These are phyloP conservation scores for Neohortaea acidophila DNA, from an alignment of 495 filamentous ascomycete genomes.

Conservation along the genomic window DNA sequence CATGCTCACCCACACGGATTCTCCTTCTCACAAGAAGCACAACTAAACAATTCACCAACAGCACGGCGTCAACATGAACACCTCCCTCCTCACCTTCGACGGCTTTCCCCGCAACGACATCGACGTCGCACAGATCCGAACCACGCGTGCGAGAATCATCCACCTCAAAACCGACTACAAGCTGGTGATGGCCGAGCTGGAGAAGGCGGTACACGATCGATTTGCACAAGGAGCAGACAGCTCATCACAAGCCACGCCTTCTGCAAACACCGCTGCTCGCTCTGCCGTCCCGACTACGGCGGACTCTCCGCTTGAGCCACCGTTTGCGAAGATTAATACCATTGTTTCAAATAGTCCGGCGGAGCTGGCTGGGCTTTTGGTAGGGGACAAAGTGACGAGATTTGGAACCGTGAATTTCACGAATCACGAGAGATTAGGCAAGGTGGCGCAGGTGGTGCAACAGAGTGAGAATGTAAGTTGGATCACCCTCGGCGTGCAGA, in stretches of 20 bases:
- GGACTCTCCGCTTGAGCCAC: conserved; percentile 35
- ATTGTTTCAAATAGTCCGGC: conserved; percentile 71
- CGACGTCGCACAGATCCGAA: conserved; percentile 91
- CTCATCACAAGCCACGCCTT: background rate
- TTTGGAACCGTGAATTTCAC: conserved; percentile 70
- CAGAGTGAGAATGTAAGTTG: conserved; percentile 77
- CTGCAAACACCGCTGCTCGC: no score
- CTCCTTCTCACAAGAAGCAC: no score
- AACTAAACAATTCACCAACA: no score
- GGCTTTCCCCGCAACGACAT: conserved; percentile 88
- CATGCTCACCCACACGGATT: no score
- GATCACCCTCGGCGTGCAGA: background rate
- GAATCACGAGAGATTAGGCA: conserved; percentile 74
- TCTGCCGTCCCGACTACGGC: no score
- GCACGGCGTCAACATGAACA: conserved; percentile 92
- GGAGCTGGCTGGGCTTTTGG: conserved; percentile 61
- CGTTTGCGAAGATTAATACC: conserved; percentile 84
- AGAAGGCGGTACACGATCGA: conserved; percentile 67
- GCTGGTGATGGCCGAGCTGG: conserved; percentile 64
- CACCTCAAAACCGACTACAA: conserved; percentile 87
- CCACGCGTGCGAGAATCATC: conserved; percentile 78
- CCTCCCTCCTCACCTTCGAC: conserved; percentile 72
- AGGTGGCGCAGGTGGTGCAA: conserved; percentile 69
- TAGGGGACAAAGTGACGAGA: conserved; percentile 66
- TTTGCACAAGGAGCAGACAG: conserved; percentile 32